Percentiles rank a stretch among this genome's conserved stretches.
These are phyloP conservation scores for Rugosomyces carneus DNA, from an alignment of 1,284 basidiomycete genomes.

Conservation along the genomic window DNA sequence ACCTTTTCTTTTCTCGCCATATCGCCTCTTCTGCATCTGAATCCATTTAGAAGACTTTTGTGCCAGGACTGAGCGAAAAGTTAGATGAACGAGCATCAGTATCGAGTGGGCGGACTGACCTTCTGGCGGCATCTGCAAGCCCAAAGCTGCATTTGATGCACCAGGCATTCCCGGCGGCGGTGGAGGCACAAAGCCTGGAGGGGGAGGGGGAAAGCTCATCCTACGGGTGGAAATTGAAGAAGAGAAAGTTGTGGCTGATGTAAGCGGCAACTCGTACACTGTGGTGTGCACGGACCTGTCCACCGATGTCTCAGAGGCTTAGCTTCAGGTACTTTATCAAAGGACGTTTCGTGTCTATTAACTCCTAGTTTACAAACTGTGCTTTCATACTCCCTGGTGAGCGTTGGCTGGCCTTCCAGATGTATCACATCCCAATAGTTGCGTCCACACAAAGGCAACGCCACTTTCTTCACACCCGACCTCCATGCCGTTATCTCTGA, in stretches of 20 bases:
- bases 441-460: slow-evolving; percentile 53
- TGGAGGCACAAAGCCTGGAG: slow-evolving; percentile 57
- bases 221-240: slow-evolving; percentile 28
- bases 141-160: slow-evolving; percentile 41
- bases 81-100: slow-evolving; percentile 7
- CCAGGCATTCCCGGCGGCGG: slow-evolving; percentile 60
- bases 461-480: slow-evolving; percentile 73
- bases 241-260: slow-evolving; percentile 21
- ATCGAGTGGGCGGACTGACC: slow-evolving; percentile 24
- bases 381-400: not conserved
- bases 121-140: slow-evolving; percentile 69
- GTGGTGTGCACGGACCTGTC: slow-evolving; percentile 32
- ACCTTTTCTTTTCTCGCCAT: slow-evolving; percentile 83
- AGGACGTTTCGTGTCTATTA: no score
- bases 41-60: slow-evolving; percentile 93
- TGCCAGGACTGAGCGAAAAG: slow-evolving; percentile 41
- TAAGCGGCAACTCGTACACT: slow-evolving; percentile 24
- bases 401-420: slow-evolving; percentile 10
- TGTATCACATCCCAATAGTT: slow-evolving; percentile 45
- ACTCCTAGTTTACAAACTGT: no score
- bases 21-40: slow-evolving; percentile 88
- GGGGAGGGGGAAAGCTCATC: slow-evolving; percentile 48
- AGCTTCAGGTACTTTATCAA: no score
- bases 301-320: no score
- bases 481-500: slow-evolving; percentile 70